These are phyloP conservation scores for Colletotrichum sp. DNA, from an alignment of 2,329 filamentous ascomycete genomes.

Conservation along the genomic window DNA sequence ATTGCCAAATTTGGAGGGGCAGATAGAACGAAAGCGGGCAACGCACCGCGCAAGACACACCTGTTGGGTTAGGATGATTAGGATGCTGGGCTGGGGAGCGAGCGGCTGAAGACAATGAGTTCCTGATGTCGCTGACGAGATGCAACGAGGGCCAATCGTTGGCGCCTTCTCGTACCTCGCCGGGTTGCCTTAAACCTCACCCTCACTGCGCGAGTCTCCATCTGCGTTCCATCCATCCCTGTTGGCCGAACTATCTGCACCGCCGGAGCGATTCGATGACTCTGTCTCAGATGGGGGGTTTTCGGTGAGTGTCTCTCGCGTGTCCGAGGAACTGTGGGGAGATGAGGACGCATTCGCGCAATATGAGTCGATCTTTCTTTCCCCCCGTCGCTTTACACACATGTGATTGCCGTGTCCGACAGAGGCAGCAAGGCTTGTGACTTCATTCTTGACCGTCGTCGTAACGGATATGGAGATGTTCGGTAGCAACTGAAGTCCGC, in stretches of 20 bases:
- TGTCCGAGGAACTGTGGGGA: not conserved
- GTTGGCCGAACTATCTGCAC: not conserved
- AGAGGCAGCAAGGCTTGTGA: not conserved
- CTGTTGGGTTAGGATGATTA: not conserved
- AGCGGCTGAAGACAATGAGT: not conserved
- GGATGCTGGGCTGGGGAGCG: not conserved
- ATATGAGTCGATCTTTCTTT: not conserved
- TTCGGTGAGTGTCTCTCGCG: conserved; percentile 4
- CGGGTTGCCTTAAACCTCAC: not conserved
- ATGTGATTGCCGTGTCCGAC: not conserved
- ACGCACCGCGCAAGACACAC: not conserved
- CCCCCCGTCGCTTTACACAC: not conserved
- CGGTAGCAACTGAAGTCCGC: not conserved
- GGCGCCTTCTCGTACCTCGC: not conserved
- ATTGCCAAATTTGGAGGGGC: not conserved
- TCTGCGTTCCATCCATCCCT: not conserved
- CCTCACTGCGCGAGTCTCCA: not conserved
- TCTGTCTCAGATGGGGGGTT: conserved; percentile 3
- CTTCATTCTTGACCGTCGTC: not conserved
- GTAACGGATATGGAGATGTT: not conserved
- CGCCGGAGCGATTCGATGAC: not conserved
- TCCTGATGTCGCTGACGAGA: not conserved
- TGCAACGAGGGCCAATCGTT: not conserved
- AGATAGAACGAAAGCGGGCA: not conserved
- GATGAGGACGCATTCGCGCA: not conserved